Evolutionary conservation across 805 yeast genomes (phyloP).

Genomic region (Blastobotrys parvus): DNA sequence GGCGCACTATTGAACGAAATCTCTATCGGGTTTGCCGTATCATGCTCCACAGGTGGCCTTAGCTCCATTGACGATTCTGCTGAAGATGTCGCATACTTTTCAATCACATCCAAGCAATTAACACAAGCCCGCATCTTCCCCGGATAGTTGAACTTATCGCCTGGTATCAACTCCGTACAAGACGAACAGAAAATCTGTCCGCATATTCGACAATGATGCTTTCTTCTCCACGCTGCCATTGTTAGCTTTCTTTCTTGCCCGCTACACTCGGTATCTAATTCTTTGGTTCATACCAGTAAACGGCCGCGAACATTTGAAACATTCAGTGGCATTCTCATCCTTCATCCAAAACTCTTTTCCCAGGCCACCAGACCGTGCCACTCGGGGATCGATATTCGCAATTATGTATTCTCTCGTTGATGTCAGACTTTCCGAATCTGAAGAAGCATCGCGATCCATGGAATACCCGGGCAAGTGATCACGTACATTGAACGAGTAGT

Average conservation of each 20-base stretch:
- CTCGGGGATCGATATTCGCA: constrained; percentile 9
- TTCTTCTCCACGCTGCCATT: constrained; percentile 59
- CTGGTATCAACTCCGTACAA: constrained; percentile 68
- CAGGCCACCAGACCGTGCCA: constrained; percentile 26
- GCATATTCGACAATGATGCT: constrained; percentile 92
- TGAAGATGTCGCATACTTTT: constrained; percentile 43
- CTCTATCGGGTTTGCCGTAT: constrained; percentile 13
- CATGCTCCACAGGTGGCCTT: not conserved
- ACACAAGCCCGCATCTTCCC: constrained; percentile 74
- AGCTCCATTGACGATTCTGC: constrained; percentile 6
- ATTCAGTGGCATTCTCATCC: constrained; percentile 83
- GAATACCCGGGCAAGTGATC: constrained; percentile 20
- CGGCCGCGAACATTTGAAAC: constrained; percentile 71
- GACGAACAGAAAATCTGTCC: constrained; percentile 89
- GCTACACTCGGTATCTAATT: not conserved
- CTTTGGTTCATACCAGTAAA: constrained; percentile 41
- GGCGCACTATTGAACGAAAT: constrained; percentile 28
- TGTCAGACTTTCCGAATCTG: constrained; percentile 21
- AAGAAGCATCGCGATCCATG: constrained; percentile 16
- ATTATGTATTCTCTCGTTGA: constrained; percentile 13
- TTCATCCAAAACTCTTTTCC: constrained; percentile 92
- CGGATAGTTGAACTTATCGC: constrained; percentile 50
- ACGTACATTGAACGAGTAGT: constrained; percentile 15
- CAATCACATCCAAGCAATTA: constrained; percentile 55
- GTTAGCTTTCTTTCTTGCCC: not conserved